A percentile compares a stretch with the other conserved stretches of the same genome.
Conservation (phyloP, 2,329 filamentous ascomycete species). For the Clonostachys chloroleuca region DNA sequence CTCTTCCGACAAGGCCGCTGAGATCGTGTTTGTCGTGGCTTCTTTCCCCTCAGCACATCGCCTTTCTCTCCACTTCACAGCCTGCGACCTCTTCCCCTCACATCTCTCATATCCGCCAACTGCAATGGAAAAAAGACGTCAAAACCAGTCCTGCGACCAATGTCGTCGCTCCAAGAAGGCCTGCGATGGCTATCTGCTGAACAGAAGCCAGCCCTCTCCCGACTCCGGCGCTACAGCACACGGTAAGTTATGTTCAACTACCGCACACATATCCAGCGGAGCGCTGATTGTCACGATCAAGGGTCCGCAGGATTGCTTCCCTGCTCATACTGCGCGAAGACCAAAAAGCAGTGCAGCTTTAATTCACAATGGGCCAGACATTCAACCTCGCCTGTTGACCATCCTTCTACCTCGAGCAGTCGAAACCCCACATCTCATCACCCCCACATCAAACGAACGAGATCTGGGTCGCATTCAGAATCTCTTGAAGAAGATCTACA, state of each 20-base stretch:
- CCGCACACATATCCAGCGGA: too few relatives aligned
- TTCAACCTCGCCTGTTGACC: background rate
- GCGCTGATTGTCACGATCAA: background rate
- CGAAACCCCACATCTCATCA: background rate
- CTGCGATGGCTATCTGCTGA: constrained; percentile 11
- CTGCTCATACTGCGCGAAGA: constrained; percentile 13
- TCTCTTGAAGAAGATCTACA: too few relatives aligned
- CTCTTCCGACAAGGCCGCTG: too few relatives aligned
- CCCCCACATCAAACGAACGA: too few relatives aligned
- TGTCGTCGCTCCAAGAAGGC: constrained; percentile 15
- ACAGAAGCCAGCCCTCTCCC: background rate
- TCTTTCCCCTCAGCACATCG: too few relatives aligned
- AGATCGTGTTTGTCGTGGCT: too few relatives aligned
- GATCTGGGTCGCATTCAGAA: too few relatives aligned
- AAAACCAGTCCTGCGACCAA: constrained; percentile 15
- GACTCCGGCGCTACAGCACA: background rate
- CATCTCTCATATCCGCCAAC: background rate
- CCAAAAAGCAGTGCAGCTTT: constrained; percentile 11
- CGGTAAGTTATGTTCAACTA: background rate
- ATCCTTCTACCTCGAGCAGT: background rate
- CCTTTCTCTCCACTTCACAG: too few relatives aligned
- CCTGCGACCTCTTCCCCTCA: too few relatives aligned
- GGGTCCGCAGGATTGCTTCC: background rate
- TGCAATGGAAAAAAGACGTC: constrained; percentile 5
- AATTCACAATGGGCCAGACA: constrained; percentile 7